Base-by-base conservation (phyloP, 495 filamentous ascomycete genomes). In the Aspergillus indologenus region DNA sequence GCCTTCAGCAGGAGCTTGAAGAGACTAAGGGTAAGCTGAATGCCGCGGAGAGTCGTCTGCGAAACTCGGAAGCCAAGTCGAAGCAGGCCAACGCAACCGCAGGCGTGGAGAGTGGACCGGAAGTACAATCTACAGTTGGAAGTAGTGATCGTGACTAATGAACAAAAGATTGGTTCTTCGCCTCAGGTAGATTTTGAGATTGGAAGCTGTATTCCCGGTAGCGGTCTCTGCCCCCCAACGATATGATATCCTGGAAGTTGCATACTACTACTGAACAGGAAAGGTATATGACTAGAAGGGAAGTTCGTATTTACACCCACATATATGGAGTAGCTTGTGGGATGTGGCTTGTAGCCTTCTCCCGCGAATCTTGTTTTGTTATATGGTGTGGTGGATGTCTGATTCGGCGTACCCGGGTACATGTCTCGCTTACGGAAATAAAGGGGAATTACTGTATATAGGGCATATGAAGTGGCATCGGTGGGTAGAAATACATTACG, bases 1-100 rank as follows among this genome's bases (percentile, higher is more conserved):
- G 85, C 56, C 75, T 98, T 60, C 84, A 96, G 73, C 78, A 81
- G 69, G 88, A 91, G 66, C 70, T 93, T 34, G 81, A 77, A 9
- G 86, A 87, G 24, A 86, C 88, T 17, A 86, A 87, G 54, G 77
- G 73, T 53, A 78, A 85, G 65, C 77, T 91, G 3, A 82, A 84
- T 18, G 79, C 80, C 31, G 86, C 86, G 5, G 88, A 91, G 65
- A 77, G 77, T 57, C 79, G 82, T 65, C 71, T 89, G 14, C 52
- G 40, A 8, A 51, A 51, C 26, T 15, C 21, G 1, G 46, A 49
- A 11, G 45, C 23, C 29, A n/a, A 45, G 26, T 19, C 21, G 26
- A 57, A 58, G 15, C 29, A 26, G 48, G 18, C 23, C 49, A 9
- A n/a, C 23, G 21, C 56, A 26, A 18, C n/a, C 29, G 11, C 23